phyloP scores from a whole-genome alignment of 2,329 filamentous ascomycete genomes.

The Hypoxylon rubiginosum region DNA sequence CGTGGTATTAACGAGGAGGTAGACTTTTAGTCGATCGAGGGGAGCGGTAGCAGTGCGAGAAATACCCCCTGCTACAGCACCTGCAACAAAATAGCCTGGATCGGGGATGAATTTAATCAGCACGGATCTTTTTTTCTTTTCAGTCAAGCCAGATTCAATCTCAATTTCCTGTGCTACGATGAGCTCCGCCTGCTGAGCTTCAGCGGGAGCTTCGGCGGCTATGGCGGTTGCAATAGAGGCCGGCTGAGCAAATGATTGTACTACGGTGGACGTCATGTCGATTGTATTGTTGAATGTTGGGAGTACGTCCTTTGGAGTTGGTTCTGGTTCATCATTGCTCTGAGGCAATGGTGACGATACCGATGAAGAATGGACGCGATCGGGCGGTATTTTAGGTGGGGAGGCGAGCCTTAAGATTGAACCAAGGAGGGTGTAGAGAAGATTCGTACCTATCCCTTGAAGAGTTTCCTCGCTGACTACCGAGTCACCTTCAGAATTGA shows the following conservation, averaged over 20 bases:
- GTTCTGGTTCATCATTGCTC: slow-evolving; percentile 31
- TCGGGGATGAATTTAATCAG: slow-evolving; percentile 80
- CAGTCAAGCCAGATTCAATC: slow-evolving; percentile 53
- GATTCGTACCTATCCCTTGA: slow-evolving; percentile 91
- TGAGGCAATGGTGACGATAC: slow-evolving; percentile 33
- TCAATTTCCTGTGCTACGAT: slow-evolving; percentile 45
- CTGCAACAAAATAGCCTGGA: slow-evolving; percentile 98
- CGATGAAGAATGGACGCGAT: slow-evolving; percentile 36
- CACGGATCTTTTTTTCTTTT: slow-evolving; percentile 60
- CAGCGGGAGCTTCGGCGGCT: slow-evolving; percentile 37
- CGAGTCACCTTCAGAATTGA: slow-evolving; percentile 95
- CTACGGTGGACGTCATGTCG: slow-evolving; percentile 38
- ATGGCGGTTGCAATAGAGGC: slow-evolving; percentile 33
- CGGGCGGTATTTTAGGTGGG: slow-evolving; percentile 57
- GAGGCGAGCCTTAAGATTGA: slow-evolving; percentile 77
- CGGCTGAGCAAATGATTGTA: slow-evolving; percentile 34
- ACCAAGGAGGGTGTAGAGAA: slow-evolving; percentile 81
- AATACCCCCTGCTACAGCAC: slow-evolving; percentile 92
- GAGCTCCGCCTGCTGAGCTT: slow-evolving; percentile 40
- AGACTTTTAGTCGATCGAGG: slow-evolving; percentile 96
- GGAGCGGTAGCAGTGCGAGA: slow-evolving; percentile 96
- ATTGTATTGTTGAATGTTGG: slow-evolving; percentile 35
- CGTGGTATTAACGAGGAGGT: slow-evolving; percentile 91
- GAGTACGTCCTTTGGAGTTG: slow-evolving; percentile 23
- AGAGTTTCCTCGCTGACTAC: slow-evolving; percentile 90